Base-by-base conservation (phyloP, 495 filamentous ascomycete genomes). In the Penicillium turbatum region DNA sequence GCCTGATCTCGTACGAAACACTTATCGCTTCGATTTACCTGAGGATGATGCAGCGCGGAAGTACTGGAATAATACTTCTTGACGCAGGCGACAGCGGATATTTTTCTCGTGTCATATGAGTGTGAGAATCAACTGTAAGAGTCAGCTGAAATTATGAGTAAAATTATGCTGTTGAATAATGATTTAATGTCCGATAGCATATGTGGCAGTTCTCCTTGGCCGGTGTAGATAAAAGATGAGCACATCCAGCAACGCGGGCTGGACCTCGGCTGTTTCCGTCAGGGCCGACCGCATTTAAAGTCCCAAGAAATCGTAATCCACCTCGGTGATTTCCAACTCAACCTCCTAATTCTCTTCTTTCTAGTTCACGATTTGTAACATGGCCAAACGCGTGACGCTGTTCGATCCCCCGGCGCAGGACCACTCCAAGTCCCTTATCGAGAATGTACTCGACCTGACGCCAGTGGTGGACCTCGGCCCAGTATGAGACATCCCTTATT, bases 371-470 rank as follows among this genome's bases (percentile, higher is more conserved):
- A 31, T 24, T 37, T 38, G 35, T 34, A 54, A 15, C 5, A 74
- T 74, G 72, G 47, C 62, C 11, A 70, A 71, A 48, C 63, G 64
- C 17, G 66, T 68, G n/a, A 96, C 92, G 1, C 78, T 97, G 39
- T 84, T 95, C 48, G 79, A 83, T 55, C 85, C 89, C 29, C 89
- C 88, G 40, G 82, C 85, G 29, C 68, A 81, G 45, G 83, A 93
- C 68, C 71, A 81, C 19, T 80, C 82, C 63, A 88, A 89, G 61
- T 84, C 90, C 8, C 73, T 82, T 5, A 92, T 98, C 58, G 93
- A 98, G 74, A 92, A 92, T 71, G 82, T 86, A 17, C 78, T 97
- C 24, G 89, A 95, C 63, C 76, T 98, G 62, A 92, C 87, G 2
- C 82, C 86, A 21, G 72, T 97, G 35, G 71, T 79, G 55, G 88